Percentiles rank a stretch among this genome's conserved stretches.
Evolutionary conservation across 2,329 filamentous ascomycete species (phyloP).

Genomic region (Nemania abortiva): DNA sequence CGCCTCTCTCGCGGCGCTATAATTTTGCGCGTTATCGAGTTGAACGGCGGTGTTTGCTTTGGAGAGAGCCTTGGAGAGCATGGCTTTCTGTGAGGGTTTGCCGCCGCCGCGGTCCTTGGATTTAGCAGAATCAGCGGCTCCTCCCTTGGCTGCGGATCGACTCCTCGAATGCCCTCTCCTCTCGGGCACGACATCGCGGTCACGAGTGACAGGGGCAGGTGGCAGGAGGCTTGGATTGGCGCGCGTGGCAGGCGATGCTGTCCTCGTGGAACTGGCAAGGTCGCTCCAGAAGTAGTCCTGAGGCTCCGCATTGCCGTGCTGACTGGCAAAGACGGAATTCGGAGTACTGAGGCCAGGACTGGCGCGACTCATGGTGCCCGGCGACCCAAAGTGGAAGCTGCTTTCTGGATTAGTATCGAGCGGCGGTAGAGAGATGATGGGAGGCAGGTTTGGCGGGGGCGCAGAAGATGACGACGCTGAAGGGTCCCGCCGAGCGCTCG

Average conservation of each 20-base stretch:
- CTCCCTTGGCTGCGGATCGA: conserved; percentile 60
- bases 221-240: conserved; percentile 45
- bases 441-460: conserved; percentile 56
- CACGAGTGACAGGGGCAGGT: conserved; percentile 45
- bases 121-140: conserved; percentile 58
- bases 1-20: conserved; percentile 88
- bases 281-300: conserved; percentile 48
- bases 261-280: conserved; percentile 40
- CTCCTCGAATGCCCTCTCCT: conserved; percentile 60
- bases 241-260: conserved; percentile 43
- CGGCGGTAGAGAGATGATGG: conserved; percentile 57
- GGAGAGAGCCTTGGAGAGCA: conserved; percentile 94
- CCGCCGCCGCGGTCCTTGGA: conserved; percentile 53
- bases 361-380: conserved; percentile 42
- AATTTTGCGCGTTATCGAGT: conserved; percentile 95
- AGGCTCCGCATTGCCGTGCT: conserved; percentile 40
- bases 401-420: conserved; percentile 51
- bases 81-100: conserved; percentile 84
- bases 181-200: conserved; percentile 52
- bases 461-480: conserved; percentile 48
- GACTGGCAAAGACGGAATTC: conserved; percentile 42
- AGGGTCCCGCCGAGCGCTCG: conserved; percentile 17
- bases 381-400: conserved; percentile 33
- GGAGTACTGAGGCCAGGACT: conserved; percentile 43
- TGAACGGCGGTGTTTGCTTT: conserved; percentile 97